These are phyloP conservation scores for Retiboletus flavoniger DNA, from an alignment of 1,284 basidiomycete genomes.

Conservation along the genomic window DNA sequence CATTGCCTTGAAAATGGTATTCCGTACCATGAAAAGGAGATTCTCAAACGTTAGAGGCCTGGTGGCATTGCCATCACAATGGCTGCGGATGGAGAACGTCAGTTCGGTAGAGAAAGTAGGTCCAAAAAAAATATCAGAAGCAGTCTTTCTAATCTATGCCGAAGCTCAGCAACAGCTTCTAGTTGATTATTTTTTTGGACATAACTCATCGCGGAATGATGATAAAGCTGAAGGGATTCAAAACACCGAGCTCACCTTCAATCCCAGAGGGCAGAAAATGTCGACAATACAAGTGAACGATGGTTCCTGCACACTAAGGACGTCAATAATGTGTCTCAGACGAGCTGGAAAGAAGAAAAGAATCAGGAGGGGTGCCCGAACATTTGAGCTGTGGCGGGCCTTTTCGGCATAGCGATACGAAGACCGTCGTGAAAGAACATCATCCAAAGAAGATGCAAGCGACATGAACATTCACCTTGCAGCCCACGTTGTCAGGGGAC, in stretches of 20 bases:
- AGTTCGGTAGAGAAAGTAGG: background rate
- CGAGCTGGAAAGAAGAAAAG: background rate
- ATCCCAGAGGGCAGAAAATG: background rate
- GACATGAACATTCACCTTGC: constrained; percentile 12
- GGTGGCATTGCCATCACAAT: background rate
- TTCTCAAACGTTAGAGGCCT: too few species aligned
- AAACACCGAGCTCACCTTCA: constrained; percentile 13
- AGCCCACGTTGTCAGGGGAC: fast-evolving
- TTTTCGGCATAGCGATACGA: constrained; percentile 80
- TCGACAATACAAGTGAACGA: background rate
- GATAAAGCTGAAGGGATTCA: background rate
- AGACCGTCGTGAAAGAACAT: constrained; percentile 84
- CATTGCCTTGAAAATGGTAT: background rate
- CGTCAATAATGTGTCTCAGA: constrained; percentile 1
- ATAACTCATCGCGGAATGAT: constrained; percentile 31
- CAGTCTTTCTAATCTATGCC: constrained; percentile 52
- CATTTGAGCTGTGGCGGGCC: constrained; percentile 85
- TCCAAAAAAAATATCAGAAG: constrained; percentile 16
- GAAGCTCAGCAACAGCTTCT: constrained; percentile 81
- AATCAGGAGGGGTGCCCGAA: constrained; percentile 77
- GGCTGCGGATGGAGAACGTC: background rate
- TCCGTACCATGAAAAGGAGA: too few species aligned
- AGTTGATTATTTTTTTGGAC: constrained; percentile 62
- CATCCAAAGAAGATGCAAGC: constrained; percentile 35
- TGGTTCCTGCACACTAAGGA: constrained; percentile 1